phyloP scores from a whole-genome alignment of 2,329 filamentous ascomycete species.

The Ophiosphaerella korrae region DNA sequence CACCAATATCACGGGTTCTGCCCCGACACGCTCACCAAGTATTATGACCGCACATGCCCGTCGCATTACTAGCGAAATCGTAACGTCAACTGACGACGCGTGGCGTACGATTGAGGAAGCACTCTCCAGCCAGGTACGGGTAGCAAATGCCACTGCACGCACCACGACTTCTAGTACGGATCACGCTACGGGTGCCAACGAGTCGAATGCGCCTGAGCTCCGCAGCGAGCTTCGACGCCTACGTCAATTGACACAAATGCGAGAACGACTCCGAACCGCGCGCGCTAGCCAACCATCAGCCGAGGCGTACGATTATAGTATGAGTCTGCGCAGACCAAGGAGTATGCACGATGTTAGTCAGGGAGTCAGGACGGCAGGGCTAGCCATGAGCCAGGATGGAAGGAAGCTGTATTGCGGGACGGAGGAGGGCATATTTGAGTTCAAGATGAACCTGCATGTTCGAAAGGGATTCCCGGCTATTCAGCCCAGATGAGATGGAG shows the following conservation, averaged over 20 bases:
- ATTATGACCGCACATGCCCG: constrained; percentile 39
- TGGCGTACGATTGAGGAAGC: constrained; percentile 57
- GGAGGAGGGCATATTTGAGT: constrained; percentile 77
- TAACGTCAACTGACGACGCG: constrained; percentile 47
- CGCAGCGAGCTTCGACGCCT: constrained; percentile 42
- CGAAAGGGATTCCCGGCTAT: constrained; percentile 59
- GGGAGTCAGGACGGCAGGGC: constrained; percentile 53
- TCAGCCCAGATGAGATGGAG: constrained; percentile 37
- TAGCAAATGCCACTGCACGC: constrained; percentile 16
- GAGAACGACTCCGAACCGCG: constrained; percentile 43
- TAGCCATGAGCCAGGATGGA: constrained; percentile 57
- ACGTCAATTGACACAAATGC: constrained; percentile 44
- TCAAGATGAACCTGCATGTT: constrained; percentile 66
- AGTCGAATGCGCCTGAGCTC: constrained; percentile 37
- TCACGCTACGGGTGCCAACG: constrained; percentile 15
- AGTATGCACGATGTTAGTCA: constrained; percentile 36
- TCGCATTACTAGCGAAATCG: constrained; percentile 35
- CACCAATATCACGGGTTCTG: constrained; percentile 35
- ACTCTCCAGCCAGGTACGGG: constrained; percentile 45
- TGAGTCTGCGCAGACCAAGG: constrained; percentile 31
- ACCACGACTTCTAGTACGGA: constrained; percentile 11
- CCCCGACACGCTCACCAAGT: constrained; percentile 38
- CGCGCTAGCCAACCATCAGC: constrained; percentile 32
- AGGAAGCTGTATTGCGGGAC: constrained; percentile 54
- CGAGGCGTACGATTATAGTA: constrained; percentile 31